Base-by-base conservation (phyloP, 1,139 yeast genomes). In the Hyphopichia wangnamkhiaoensis region DNA sequence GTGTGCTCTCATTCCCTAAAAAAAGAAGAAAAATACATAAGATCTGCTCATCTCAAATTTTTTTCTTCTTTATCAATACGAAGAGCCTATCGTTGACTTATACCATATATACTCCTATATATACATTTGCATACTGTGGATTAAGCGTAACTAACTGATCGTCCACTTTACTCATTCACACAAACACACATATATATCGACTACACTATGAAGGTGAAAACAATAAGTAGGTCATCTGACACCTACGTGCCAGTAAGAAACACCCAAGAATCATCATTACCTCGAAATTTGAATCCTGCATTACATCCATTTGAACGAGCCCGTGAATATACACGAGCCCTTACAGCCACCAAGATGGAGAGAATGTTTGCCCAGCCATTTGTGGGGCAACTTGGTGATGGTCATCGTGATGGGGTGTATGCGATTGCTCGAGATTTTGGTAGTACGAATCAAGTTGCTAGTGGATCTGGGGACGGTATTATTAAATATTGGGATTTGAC, bases 301-400 rank as follows among this genome's bases (percentile, higher is more conserved):
- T 71, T 93, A 37, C 99, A 94, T 65, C 98, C 98, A 0, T 93
- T 93, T 56, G 98, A 94, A 65, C 75, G 98, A 50, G 97, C 98
- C 3, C 74, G 98, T 58, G 98, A 94, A 63, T 94, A 94, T 57
- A 88, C 97, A 14, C 79, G 91, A 50, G 98, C 98, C 1, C 66
- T 94, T 39, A 91, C 90, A 43, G 98, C 98, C 19, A 91, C 98
- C 14, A 94, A 94, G 61, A 65, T 94, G 66, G 98, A 91, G 58
- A 74, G 97, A 50, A 85, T 93, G 88, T 93, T 94, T 76, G 98
- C 99, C 0, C 91, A 91, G 58, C 99, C 99, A 5, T 93, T 94
- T 62, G 75, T 94, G 15, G 97, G 96, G 1, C 98, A 94, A 59
- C 68, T 94, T 27, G 98, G 99, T 2, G 79, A 82, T 49, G 98